Evolutionary conservation across 148 eudicot species (phyloP).

Genomic region (Rhododendron vialii): DNA sequence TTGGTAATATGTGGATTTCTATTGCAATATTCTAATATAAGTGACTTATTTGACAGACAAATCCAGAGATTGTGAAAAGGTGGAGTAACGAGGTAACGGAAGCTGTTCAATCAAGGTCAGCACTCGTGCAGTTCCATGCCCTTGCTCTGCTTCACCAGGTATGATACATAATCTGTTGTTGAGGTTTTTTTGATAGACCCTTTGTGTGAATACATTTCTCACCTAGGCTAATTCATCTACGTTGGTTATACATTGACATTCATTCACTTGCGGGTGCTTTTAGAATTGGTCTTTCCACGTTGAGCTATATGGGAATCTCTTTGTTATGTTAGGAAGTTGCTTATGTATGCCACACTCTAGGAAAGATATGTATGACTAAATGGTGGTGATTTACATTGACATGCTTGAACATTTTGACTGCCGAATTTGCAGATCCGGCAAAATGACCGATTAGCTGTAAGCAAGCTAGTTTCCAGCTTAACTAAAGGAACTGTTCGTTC

Average conservation of each 20-base stretch:
- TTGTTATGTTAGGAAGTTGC: neutral
- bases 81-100: slow-evolving; percentile 99
- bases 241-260: neutral
- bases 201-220: neutral
- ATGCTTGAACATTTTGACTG: neutral
- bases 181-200: neutral
- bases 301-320: neutral
- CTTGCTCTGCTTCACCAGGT: slow-evolving; percentile 94
- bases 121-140: slow-evolving; percentile 97
- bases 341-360: neutral
- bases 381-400: neutral
- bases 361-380: neutral
- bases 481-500: slow-evolving; percentile 92
- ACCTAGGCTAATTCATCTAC: neutral
- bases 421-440: slow-evolving; percentile 72
- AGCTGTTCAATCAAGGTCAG: slow-evolving; percentile 96
- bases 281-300: neutral
- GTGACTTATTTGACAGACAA: slow-evolving; percentile 51
- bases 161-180: slow-evolving; percentile 8
- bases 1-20: neutral
- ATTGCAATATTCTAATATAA: slow-evolving; percentile 1
- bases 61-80: slow-evolving; percentile 91
- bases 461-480: slow-evolving; percentile 91
- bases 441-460: slow-evolving; percentile 95
- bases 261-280: neutral